A percentile compares a stretch with the other conserved stretches of the same genome.
Evolutionary conservation across 768 basidiomycete species (phyloP).

Genomic region (Pleurotus giganteus): DNA sequence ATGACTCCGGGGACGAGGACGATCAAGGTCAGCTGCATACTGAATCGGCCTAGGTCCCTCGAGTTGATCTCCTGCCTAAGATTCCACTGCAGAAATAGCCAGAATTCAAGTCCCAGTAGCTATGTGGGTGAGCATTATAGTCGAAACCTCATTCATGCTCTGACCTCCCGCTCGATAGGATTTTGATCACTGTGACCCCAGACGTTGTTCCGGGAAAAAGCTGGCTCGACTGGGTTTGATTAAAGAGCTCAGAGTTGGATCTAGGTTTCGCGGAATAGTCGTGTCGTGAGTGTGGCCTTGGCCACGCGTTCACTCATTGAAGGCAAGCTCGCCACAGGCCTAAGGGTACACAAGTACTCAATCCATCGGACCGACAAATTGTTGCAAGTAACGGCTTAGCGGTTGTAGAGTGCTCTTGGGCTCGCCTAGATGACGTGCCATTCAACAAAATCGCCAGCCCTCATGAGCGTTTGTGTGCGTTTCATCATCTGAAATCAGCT

Average conservation of each 20-base stretch:
- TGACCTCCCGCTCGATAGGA: conserved; percentile 49
- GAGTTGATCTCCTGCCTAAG: conserved; percentile 32
- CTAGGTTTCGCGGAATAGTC: conserved; percentile 88
- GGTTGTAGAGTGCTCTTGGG: conserved; percentile 99
- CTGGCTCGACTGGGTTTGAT: conserved; percentile 84
- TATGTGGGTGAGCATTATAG: conserved; percentile 82
- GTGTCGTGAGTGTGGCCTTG: conserved; percentile 69
- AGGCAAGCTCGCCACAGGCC: conserved; percentile 48
- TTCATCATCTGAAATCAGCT: too few species aligned
- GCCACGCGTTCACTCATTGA: neutral
- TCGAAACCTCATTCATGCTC: neutral
- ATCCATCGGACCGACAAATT: conserved; percentile 82
- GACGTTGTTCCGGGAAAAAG: conserved; percentile 80
- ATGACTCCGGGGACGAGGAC: conserved; percentile 27
- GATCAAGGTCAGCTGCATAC: conserved; percentile 57
- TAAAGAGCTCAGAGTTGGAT: conserved; percentile 77
- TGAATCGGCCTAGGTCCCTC: conserved; percentile 34
- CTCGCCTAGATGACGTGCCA: conserved; percentile 90
- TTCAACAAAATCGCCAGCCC: conserved; percentile 93
- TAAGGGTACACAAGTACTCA: conserved; percentile 75
- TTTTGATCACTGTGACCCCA: conserved; percentile 97
- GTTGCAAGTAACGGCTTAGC: conserved; percentile 76
- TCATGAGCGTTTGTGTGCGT: conserved; percentile 85
- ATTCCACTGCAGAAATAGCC: conserved; percentile 26
- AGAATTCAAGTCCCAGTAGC: conserved; percentile 75